Conservation (phyloP, 805 yeast genomes). For the Cyberlindnera subsufficiens region DNA sequence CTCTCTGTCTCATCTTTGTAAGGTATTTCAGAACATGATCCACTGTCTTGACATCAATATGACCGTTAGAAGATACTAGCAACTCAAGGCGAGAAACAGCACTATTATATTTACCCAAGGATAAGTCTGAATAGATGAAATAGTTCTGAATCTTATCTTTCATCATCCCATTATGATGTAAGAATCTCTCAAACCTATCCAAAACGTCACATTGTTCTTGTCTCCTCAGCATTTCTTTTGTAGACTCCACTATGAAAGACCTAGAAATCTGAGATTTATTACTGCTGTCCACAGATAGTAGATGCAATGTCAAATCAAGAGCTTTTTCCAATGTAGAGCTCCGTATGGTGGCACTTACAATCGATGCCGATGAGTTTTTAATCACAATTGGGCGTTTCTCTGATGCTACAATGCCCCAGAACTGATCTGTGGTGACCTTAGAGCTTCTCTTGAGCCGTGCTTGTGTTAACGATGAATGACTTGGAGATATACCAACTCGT, state of each 20-base stretch:
- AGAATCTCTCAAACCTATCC: conserved; percentile 7
- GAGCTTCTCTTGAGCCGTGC: conserved; percentile 7
- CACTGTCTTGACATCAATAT: conserved; percentile 7
- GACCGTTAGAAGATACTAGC: conserved; percentile 1
- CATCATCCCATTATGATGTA: conserved; percentile 5
- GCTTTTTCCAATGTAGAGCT: conserved; percentile 2
- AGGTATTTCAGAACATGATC: conserved; percentile 6
- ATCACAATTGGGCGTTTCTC: conserved; percentile 6
- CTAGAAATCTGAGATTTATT: conserved; percentile 3
- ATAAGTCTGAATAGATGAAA: conserved; percentile 13
- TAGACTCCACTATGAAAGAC: conserved; percentile 3
- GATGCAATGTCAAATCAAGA: conserved; percentile 8
- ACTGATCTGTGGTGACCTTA: conserved; percentile 3
- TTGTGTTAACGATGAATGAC: conserved; percentile 2
- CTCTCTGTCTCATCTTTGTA: conserved; percentile 1
- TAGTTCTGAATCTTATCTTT: conserved; percentile 7
- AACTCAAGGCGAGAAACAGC: conserved; percentile 8
- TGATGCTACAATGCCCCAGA: conserved; percentile 8
- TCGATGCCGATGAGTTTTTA: conserved; percentile 6
- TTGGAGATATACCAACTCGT: not conserved
- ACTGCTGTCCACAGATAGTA: conserved; percentile 3
- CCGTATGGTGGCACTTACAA: conserved; percentile 7
- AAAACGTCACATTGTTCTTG: conserved; percentile 6
- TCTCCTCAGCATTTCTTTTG: not conserved
- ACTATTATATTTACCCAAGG: conserved; percentile 3